Evolutionary conservation across 2,329 filamentous ascomycete genomes (phyloP).

Genomic region (Venturia asperata): DNA sequence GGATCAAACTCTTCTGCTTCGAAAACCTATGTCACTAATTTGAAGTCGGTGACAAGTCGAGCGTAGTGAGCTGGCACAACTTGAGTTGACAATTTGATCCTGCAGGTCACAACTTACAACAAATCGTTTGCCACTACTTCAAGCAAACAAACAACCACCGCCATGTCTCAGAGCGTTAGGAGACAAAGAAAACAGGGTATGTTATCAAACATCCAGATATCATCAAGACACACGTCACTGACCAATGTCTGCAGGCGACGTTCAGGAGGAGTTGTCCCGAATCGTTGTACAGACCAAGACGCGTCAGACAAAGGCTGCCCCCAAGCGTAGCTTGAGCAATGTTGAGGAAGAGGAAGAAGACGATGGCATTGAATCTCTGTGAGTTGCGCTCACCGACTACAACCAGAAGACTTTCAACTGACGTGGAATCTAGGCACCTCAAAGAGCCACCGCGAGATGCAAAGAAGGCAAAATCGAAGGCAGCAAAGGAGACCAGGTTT

Average conservation of each 20-base stretch:
- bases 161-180: background rate
- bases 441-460: background rate
- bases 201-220: background rate
- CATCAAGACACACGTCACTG: background rate
- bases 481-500: constrained; percentile 7
- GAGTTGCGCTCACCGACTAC: background rate
- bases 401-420: background rate
- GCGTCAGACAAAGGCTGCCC: background rate
- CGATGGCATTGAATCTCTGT: background rate
- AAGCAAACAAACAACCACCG: background rate
- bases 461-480: background rate
- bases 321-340: constrained; percentile 6
- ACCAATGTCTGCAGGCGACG: background rate
- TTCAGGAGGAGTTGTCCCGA: background rate
- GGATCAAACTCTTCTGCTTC: too few relatives aligned
- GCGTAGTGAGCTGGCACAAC: too few relatives aligned
- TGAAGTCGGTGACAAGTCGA: too few relatives aligned
- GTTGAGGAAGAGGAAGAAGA: constrained; percentile 5
- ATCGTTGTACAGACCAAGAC: background rate
- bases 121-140: background rate
- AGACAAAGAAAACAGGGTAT: constrained; percentile 3
- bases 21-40: too few relatives aligned
- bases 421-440: background rate
- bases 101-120: background rate
- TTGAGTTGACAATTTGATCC: too few relatives aligned